These are phyloP conservation scores for Tieghemostelium lacteum DNA, from an alignment of 78 protist genomes.

Conservation along the genomic window DNA sequence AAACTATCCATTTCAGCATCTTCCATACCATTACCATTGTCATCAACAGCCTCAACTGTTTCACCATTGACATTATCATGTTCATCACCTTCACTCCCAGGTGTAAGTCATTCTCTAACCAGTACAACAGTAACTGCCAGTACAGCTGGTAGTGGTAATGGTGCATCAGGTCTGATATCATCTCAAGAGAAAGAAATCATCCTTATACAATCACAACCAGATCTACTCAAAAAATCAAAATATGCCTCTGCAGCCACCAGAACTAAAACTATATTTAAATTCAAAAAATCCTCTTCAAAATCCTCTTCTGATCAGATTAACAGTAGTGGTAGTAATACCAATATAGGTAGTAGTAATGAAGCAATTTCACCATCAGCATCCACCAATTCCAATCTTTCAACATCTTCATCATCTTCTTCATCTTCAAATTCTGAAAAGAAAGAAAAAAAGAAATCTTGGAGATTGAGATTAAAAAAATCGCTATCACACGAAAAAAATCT, in stretches of 20 bases:
- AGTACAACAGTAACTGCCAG: too few relatives aligned
- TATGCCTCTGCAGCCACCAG: background rate
- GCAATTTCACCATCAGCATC: background rate
- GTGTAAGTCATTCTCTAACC: too few relatives aligned
- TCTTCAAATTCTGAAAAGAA: background rate
- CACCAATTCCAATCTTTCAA: background rate
- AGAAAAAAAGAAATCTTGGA: background rate
- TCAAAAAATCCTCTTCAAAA: background rate
- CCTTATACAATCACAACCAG: background rate
- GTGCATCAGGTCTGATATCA: background rate
- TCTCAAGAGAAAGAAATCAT: background rate
- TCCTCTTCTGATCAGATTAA: background rate
- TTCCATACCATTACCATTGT: constrained; percentile 29
- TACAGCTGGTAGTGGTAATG: background rate
- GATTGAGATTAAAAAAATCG: background rate
- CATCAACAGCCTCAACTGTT: constrained; percentile 14
- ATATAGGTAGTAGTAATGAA: background rate
- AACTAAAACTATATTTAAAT: background rate
- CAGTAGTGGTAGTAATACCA: too few relatives aligned
- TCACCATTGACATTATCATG: constrained; percentile 61
- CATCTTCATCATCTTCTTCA: background rate
- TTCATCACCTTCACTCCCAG: constrained; percentile 72
- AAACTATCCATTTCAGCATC: constrained; percentile 73
- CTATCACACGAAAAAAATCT: background rate
- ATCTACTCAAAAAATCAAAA: background rate